Percentiles rank a stretch among this genome's conserved stretches.
Conservation (phyloP, 2,329 filamentous ascomycete genomes). For the Didymella keratinophila region DNA sequence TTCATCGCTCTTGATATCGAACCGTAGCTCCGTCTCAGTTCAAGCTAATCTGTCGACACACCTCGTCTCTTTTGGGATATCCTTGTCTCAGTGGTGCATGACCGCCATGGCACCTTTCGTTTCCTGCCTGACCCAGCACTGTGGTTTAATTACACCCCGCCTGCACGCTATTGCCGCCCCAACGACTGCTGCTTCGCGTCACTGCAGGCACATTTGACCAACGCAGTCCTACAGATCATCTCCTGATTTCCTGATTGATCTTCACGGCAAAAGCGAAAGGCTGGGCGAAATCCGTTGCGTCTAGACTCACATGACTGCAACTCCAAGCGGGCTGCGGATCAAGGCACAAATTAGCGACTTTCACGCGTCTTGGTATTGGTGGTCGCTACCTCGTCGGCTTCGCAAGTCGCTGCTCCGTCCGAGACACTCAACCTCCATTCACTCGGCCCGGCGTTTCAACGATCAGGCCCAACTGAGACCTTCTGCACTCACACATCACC, state of each 20-base stretch:
- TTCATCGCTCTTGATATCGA: slow-evolving; percentile 16
- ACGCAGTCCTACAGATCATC: slow-evolving; percentile 12
- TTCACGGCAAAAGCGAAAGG: neutral
- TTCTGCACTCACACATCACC: neutral
- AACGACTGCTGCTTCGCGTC: slow-evolving; percentile 13
- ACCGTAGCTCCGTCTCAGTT: slow-evolving; percentile 2
- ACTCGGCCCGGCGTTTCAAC: slow-evolving; percentile 7
- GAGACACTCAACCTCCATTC: neutral
- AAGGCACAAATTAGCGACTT: slow-evolving; percentile 1
- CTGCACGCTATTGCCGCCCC: slow-evolving; percentile 15
- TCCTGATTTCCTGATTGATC: slow-evolving; percentile 8
- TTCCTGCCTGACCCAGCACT: slow-evolving; percentile 14
- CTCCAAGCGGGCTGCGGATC: slow-evolving; percentile 11
- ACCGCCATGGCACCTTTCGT: slow-evolving; percentile 4
- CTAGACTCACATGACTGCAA: slow-evolving; percentile 17
- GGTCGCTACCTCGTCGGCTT: slow-evolving; percentile 4
- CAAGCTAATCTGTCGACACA: slow-evolving; percentile 5
- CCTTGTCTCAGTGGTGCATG: slow-evolving; percentile 12
- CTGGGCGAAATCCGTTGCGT: slow-evolving; percentile 1
- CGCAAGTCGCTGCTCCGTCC: neutral
- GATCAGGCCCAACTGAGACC: neutral
- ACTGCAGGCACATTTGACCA: slow-evolving; percentile 2
- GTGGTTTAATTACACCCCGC: slow-evolving; percentile 10
- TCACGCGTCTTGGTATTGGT: slow-evolving; percentile 4
- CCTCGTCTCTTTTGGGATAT: neutral